Conservation (phyloP, 2,329 filamentous ascomycete genomes). For the Lachnellula occidentalis region DNA sequence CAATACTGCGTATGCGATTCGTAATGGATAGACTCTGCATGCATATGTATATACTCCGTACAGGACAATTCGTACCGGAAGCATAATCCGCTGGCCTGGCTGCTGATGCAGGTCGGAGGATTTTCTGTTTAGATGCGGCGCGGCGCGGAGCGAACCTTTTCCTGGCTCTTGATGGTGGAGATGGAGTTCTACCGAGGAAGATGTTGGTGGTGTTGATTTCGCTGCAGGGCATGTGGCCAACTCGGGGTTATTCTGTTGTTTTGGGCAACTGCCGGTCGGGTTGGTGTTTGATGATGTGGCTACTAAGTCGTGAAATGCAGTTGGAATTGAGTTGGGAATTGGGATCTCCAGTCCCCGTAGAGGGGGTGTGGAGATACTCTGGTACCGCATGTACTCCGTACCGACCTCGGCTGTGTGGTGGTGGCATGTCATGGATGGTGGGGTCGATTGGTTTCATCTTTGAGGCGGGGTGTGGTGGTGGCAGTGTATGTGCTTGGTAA, state of each 20-base stretch:
- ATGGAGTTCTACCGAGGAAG: not conserved
- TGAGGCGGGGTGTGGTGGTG: not conserved
- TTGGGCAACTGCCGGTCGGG: no score
- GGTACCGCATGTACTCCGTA: not conserved
- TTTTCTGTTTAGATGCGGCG: conserved; percentile 9
- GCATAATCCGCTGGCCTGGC: not conserved
- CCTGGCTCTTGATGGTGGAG: no score
- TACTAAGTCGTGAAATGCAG: not conserved
- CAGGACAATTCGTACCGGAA: not conserved
- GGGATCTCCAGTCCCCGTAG: not conserved
- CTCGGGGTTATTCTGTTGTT: not conserved
- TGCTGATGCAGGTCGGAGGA: conserved; percentile 5
- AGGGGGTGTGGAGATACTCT: not conserved
- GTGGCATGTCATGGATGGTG: not conserved
- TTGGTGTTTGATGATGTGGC: no score
- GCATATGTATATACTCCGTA: not conserved
- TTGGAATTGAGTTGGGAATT: conserved; percentile 1
- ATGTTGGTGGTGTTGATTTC: conserved; percentile 6
- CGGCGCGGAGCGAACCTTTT: conserved; percentile 8
- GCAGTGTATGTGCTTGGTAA: not conserved
- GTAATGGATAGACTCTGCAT: not conserved
- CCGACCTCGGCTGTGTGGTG: conserved; percentile 1
- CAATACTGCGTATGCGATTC: not conserved
- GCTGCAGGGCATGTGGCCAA: not conserved
- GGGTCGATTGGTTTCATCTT: conserved; percentile 4